A percentile compares a stretch with the other conserved stretches of the same genome.
These are phyloP conservation scores for Penicillium paradoxum DNA, from an alignment of 495 filamentous ascomycete species.

Conservation along the genomic window DNA sequence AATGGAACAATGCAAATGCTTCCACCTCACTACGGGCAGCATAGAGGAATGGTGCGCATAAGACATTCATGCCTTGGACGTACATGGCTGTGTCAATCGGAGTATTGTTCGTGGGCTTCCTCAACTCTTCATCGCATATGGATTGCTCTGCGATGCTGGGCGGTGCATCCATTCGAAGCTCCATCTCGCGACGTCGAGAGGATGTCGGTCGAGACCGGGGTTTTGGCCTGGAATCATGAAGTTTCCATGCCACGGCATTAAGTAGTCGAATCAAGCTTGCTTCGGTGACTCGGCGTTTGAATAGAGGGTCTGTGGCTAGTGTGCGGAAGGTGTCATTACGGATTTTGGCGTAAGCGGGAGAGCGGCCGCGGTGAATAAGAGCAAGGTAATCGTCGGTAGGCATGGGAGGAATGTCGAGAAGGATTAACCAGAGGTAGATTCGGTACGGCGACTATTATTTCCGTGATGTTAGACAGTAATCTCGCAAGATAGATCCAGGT, in stretches of 20 bases:
- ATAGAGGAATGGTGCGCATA: conserved; percentile 96
- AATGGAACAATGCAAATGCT: conserved; percentile 86
- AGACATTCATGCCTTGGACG: conserved; percentile 99
- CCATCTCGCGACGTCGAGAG: conserved; percentile 35
- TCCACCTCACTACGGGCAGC: conserved; percentile 91
- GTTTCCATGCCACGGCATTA: conserved; percentile 93
- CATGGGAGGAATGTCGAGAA: conserved; percentile 79
- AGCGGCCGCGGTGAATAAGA: conserved; percentile 87
- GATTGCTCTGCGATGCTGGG: conserved; percentile 45
- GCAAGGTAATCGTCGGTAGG: conserved; percentile 81
- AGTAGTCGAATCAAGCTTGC: conserved; percentile 90
- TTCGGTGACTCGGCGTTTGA: conserved; percentile 90
- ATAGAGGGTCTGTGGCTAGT: conserved; percentile 89
- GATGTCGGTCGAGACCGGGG: conserved; percentile 36
- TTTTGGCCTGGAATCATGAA: conserved; percentile 68
- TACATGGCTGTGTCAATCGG: conserved; percentile 71
- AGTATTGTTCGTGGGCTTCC: conserved; percentile 12
- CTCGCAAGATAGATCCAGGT: not conserved
- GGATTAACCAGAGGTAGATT: conserved; percentile 92
- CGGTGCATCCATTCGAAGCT: conserved; percentile 38
- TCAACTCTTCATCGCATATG: conserved; percentile 2
- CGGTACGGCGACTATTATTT: conserved; percentile 72
- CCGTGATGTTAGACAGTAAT: conserved; percentile 7
- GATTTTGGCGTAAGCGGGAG: conserved; percentile 93
- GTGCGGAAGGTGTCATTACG: conserved; percentile 98